A percentile compares a stretch with the other conserved stretches of the same genome.
Evolutionary conservation across 2,329 filamentous ascomycete genomes (phyloP).

Genomic region (Pseudohalonectria lignicola): DNA sequence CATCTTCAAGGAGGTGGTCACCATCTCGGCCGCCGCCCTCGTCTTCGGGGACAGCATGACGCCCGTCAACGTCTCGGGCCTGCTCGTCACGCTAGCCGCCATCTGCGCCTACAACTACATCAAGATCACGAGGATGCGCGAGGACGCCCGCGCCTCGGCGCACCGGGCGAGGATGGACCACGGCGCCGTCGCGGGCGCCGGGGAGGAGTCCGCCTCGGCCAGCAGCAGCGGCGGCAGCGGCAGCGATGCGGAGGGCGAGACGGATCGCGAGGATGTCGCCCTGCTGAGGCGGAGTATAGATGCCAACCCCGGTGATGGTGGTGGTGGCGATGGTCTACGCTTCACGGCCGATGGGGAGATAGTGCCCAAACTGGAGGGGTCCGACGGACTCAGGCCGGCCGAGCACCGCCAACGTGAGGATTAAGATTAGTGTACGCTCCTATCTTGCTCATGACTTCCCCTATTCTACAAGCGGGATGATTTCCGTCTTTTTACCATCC

Average conservation of each 20-base stretch:
- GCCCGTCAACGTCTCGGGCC: conserved; percentile 72
- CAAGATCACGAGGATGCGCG: conserved; percentile 82
- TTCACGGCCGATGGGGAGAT: conserved; percentile 29
- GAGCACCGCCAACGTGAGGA: background rate
- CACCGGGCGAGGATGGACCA: background rate
- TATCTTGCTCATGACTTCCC: background rate
- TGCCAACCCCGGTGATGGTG: conserved; percentile 10
- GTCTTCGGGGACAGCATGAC: conserved; percentile 87
- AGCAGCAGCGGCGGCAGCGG: conserved; percentile 4
- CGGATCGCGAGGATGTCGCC: conserved; percentile 33
- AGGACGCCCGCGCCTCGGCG: conserved; percentile 45
- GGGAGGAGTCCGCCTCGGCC: background rate
- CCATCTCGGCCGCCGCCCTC: conserved; percentile 77
- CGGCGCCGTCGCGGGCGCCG: background rate
- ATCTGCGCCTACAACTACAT: conserved; percentile 91
- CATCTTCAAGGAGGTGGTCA: conserved; percentile 98
- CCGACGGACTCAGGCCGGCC: background rate
- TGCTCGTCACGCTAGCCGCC: conserved; percentile 78
- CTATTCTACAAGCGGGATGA: background rate
- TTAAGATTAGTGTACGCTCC: background rate
- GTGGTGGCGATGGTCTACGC: conserved; percentile 18
- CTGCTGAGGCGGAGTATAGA: conserved; percentile 28
- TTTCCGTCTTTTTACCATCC: background rate
- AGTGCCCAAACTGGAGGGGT: conserved; percentile 20
- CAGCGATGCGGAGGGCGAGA: conserved; percentile 18